Evolutionary conservation across 768 basidiomycete species (phyloP).

Genomic region (Auricularia sp.): DNA sequence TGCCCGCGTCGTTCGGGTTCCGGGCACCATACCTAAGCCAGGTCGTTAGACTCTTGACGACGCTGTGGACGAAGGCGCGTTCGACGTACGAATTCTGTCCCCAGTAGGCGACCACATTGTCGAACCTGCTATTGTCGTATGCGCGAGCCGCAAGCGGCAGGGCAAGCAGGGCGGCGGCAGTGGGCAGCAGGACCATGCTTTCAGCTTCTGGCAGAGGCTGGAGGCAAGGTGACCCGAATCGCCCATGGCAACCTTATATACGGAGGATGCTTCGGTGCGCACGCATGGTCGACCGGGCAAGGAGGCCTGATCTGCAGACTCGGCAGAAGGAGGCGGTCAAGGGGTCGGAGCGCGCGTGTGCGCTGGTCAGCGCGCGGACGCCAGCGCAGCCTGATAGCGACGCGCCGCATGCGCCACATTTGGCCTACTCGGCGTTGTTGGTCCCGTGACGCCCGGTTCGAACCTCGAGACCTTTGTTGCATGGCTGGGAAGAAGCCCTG

Average conservation of each 20-base stretch:
- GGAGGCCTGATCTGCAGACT: background rate
- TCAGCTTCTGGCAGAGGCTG: conserved; percentile 3
- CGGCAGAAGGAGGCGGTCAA: background rate
- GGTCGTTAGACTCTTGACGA: background rate
- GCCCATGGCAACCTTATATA: background rate
- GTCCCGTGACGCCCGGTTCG: background rate
- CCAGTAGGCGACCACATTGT: conserved; percentile 28
- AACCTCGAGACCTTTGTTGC: background rate
- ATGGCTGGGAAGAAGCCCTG: background rate
- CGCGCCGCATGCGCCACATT: background rate
- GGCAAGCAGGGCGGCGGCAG: background rate
- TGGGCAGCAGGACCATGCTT: background rate
- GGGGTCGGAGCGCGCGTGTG: background rate
- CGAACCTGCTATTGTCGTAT: conserved; percentile 49
- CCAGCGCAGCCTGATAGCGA: background rate
- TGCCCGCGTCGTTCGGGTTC: background rate
- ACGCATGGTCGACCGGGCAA: background rate
- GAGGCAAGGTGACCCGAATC: background rate
- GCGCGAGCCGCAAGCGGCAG: conserved; percentile 17
- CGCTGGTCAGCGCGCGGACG: background rate
- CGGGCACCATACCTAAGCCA: background rate
- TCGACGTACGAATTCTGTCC: conserved; percentile 27
- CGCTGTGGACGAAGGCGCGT: background rate
- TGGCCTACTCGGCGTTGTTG: background rate
- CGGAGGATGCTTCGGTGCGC: background rate